Evolutionary conservation across 768 basidiomycete genomes (phyloP).

Genomic region (Peribolospora kevripleyi): DNA sequence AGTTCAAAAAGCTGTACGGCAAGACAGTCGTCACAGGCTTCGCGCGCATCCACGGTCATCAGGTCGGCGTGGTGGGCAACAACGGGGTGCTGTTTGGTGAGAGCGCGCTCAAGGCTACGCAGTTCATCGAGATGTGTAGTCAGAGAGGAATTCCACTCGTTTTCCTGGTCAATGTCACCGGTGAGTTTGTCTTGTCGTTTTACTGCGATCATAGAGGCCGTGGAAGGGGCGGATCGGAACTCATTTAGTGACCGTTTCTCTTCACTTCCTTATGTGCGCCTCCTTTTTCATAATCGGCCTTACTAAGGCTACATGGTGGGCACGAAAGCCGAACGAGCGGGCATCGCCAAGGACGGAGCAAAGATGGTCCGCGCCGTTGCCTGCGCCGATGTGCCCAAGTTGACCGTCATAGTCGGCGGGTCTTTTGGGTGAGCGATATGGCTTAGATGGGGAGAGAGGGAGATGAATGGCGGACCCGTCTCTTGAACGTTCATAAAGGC

Average conservation of each 20-base stretch:
- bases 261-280: too few relatives aligned
- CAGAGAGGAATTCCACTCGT: conserved; percentile 70
- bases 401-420: conserved; percentile 78
- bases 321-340: conserved; percentile 62
- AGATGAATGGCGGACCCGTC: too few relatives aligned
- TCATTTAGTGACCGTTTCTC: too few relatives aligned
- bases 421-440: conserved; percentile 38
- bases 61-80: conserved; percentile 23
- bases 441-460: too few relatives aligned
- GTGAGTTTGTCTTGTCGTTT: conserved; percentile 17
- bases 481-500: too few relatives aligned
- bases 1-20: conserved; percentile 93
- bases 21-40: conserved; percentile 58
- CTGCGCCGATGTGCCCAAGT: conserved; percentile 78
- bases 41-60: conserved; percentile 16
- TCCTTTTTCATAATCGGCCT: conserved; percentile 2
- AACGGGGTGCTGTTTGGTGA: conserved; percentile 88
- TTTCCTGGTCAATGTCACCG: conserved; percentile 89
- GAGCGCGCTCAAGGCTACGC: conserved; percentile 76
- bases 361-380: conserved; percentile 95
- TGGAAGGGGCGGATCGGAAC: too few relatives aligned
- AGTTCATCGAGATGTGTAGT: conserved; percentile 83
- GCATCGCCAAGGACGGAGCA: conserved; percentile 84
- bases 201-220: too few relatives aligned
- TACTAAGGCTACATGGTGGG: conserved; percentile 72